Conservation (phyloP, 208 protist species). For the Naegleria gruberi region DNA sequence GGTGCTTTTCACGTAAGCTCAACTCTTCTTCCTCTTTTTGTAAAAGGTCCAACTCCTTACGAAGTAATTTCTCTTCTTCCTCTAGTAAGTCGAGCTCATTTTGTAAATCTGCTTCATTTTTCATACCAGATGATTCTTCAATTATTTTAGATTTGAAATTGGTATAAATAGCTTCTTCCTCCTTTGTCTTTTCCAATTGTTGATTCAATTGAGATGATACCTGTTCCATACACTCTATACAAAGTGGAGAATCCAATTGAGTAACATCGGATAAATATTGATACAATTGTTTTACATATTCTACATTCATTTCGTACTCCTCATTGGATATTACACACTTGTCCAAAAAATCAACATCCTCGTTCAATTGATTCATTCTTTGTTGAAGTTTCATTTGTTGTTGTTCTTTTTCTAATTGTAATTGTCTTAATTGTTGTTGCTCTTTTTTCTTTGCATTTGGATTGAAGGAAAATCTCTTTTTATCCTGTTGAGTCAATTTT, state of each 20-base stretch:
- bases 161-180: neutral
- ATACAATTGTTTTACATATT: neutral
- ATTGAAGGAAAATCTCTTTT: conserved; percentile 1
- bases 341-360: neutral
- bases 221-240: neutral
- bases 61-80: neutral
- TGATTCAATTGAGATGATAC: neutral
- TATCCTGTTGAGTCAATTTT: neutral
- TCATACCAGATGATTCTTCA: neutral
- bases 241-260: neutral
- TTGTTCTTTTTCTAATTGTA: neutral
- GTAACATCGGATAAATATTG: neutral
- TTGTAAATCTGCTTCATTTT: neutral
- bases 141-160: neutral
- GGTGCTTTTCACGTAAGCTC: neutral
- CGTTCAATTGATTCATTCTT: neutral
- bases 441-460: neutral
- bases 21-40: neutral
- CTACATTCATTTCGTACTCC: neutral
- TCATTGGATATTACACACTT: neutral
- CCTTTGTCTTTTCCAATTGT: neutral
- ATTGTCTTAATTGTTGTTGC: neutral
- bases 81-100: neutral
- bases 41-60: neutral
- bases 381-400: neutral